Evolutionary conservation across 78 protist genomes (phyloP), one percentile per base, ranked within the genome.

Genomic region (Trichosphaerium sp.): DNA sequence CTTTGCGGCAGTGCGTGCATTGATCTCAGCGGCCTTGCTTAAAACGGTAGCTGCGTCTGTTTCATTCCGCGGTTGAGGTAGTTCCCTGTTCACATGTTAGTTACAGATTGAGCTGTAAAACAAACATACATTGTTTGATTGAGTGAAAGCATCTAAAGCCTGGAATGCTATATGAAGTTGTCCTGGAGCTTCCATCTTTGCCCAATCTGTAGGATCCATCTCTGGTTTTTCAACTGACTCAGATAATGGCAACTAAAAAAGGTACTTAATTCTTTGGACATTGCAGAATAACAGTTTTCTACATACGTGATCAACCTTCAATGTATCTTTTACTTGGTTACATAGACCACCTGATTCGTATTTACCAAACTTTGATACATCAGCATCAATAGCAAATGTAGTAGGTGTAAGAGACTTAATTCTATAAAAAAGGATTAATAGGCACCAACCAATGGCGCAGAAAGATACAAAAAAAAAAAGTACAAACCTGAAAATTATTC

Each of bases 291-390:
- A 15, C 29, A 54, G 23, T n/a, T n/a, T n/a, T n/a, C n/a, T n/a
- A 64, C 90, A 10, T 66, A 81, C 90, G 60, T 82, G 88, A 0
- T 44, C 8, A 21, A 84, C 41, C 18, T 35, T 59, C 35, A 34
- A 34, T 5, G 85, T 77, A 72, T 34, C 35, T 76, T 93, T 93
- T 25, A 91, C 88, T 40, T 91, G 89, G 7, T 57, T 56, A 15
- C 65, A 69, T 29, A 82, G 71, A 8, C 98, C 98, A 43, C 96
- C 95, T 0, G 71, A 11, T n/a, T 11, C 38, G 51, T 92, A 89
- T 14, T 29, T 1, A n/a, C n/a, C n/a, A n/a, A n/a, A n/a, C n/a
- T n/a, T n/a, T n/a, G n/a, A n/a, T n/a, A n/a, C n/a, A 60, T 91
- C 91, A 23, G 38, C 28, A 0, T 59, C 87, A 41, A 90, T 71